Conservation (phyloP, 805 yeast species). For the Zygoascus tannicola region DNA sequence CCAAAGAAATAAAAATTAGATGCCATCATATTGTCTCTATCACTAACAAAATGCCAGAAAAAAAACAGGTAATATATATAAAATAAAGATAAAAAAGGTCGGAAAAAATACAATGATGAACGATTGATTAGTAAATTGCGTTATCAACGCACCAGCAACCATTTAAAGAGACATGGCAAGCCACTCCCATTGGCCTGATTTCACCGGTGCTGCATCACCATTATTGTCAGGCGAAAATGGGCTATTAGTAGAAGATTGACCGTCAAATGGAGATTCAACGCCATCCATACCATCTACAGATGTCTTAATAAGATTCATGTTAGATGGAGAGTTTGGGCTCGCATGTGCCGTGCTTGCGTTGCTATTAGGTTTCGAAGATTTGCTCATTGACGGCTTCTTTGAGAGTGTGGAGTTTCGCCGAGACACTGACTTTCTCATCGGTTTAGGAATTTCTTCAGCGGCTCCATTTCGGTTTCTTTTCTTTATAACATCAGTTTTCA, state of each 20-base stretch:
- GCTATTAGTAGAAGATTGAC: background rate
- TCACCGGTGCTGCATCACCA: background rate
- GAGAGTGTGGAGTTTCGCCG: conserved; percentile 4
- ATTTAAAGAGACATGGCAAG: conserved; percentile 7
- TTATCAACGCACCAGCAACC: too few relatives aligned
- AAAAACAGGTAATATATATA: too few relatives aligned
- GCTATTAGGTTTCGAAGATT: background rate
- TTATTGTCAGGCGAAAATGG: background rate
- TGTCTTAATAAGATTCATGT: background rate
- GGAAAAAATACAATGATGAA: too few relatives aligned
- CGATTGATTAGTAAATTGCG: too few relatives aligned
- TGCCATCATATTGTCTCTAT: too few relatives aligned
- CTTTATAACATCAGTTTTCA: conserved; percentile 87
- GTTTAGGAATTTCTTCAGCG: conserved; percentile 5
- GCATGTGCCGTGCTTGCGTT: conserved; percentile 1
- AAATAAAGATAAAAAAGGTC: too few relatives aligned
- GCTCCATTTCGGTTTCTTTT: conserved; percentile 61
- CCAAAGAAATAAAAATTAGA: too few relatives aligned
- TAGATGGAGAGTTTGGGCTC: background rate
- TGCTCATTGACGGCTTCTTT: background rate
- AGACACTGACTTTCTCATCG: conserved; percentile 7
- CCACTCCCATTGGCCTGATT: conserved; percentile 10
- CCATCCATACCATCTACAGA: background rate
- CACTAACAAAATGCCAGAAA: too few relatives aligned
- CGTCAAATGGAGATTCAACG: background rate